A percentile compares a stretch with the other conserved stretches of the same genome.
Conservation (phyloP, 2,329 filamentous ascomycete species). For the Nigrospora osmanthi region DNA sequence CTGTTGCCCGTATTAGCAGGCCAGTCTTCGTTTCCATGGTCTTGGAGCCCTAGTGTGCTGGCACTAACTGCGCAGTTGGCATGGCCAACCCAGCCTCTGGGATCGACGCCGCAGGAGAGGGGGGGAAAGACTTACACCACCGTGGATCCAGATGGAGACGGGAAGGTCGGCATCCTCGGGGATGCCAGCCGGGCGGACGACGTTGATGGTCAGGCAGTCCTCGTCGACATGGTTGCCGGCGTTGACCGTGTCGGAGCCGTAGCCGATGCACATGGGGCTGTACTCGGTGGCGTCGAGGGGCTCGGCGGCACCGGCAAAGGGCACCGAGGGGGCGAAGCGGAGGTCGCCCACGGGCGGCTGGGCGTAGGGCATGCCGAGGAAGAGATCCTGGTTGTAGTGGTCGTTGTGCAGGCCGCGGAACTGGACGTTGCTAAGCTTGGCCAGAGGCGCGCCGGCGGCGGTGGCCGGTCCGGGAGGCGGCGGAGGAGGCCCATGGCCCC, state of each 20-base stretch:
- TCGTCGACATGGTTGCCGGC: constrained; percentile 25
- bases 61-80: no score
- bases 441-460: constrained; percentile 15
- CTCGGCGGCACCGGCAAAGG: constrained; percentile 31
- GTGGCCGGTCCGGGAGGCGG: no score
- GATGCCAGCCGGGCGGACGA: constrained; percentile 42
- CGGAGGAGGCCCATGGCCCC: no score
- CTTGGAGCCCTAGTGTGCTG: not conserved
- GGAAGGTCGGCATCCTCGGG: constrained; percentile 37
- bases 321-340: constrained; percentile 37
- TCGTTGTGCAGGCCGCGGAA: constrained; percentile 26
- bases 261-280: constrained; percentile 39
- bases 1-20: constrained; percentile 1
- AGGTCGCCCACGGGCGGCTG: constrained; percentile 28
- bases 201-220: constrained; percentile 55
- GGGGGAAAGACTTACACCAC: constrained; percentile 24
- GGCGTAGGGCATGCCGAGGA: constrained; percentile 43
- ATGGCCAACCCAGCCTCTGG: no score
- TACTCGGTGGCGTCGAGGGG: constrained; percentile 33
- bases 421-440: constrained; percentile 31
- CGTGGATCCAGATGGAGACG: constrained; percentile 53
- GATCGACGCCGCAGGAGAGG: no score
- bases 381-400: constrained; percentile 34
- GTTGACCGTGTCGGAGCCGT: constrained; percentile 24
- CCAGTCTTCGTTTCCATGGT: not conserved